A percentile compares a stretch with the other conserved stretches of the same genome.
Evolutionary conservation across 805 yeast genomes (phyloP).

Genomic region (Ogataea pignaliae): DNA sequence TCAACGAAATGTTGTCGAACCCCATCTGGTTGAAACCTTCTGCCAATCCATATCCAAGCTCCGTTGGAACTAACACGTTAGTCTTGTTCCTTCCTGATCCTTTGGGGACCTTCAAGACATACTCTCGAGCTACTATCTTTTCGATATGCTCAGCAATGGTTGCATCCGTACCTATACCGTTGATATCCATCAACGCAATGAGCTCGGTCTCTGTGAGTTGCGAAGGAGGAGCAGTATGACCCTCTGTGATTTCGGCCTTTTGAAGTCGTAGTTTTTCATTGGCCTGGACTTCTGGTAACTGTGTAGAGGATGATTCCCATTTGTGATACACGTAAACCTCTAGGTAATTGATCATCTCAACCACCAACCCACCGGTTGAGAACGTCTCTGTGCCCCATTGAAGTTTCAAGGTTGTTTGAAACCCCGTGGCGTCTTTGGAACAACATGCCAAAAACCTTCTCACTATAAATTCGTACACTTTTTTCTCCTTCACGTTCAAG

Average conservation of each 20-base stretch:
- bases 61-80: conserved; percentile 64
- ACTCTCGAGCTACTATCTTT: conserved; percentile 65
- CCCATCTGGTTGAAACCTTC: conserved; percentile 83
- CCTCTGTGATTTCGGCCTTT: conserved; percentile 59
- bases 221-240: conserved; percentile 76
- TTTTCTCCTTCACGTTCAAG: conserved; percentile 47
- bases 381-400: conserved; percentile 80
- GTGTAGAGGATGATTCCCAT: conserved; percentile 62
- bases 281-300: conserved; percentile 57
- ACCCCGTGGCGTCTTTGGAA: conserved; percentile 85
- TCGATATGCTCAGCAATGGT: conserved; percentile 98
- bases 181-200: conserved; percentile 90
- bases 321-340: conserved; percentile 74
- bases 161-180: conserved; percentile 98
- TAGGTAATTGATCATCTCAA: conserved; percentile 68
- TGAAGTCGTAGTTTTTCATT: conserved; percentile 56
- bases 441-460: conserved; percentile 89
- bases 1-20: conserved; percentile 63
- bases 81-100: conserved; percentile 34
- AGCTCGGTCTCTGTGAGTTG: conserved; percentile 89
- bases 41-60: conserved; percentile 79
- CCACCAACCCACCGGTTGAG: conserved; percentile 67
- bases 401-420: conserved; percentile 53
- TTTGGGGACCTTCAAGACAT: conserved; percentile 45
- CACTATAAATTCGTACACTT: conserved; percentile 81